Base-by-base conservation (phyloP, 495 filamentous ascomycete species). In the Monascus purpureus region DNA sequence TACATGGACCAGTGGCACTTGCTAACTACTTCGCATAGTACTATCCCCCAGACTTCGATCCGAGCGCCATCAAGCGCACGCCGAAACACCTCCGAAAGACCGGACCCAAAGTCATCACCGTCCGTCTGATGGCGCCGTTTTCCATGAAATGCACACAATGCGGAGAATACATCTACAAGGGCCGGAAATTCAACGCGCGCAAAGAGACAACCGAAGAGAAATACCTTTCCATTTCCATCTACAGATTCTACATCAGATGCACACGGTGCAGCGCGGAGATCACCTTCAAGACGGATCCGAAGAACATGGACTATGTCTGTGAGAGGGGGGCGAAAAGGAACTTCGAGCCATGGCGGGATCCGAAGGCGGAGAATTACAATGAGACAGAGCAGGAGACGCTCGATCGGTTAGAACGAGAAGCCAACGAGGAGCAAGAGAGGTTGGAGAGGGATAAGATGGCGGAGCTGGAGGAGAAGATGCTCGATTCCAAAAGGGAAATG, bases 21-120 rank as follows among this genome's bases (percentile, higher is more conserved):
- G 3, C 14, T 29, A 4, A 33, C 33, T 28, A 42, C 30, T 31
- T 31, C 16, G 54, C 62, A 13, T 81, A 82, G 52, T 82, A 90
- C 68, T 96, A 92, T 54, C 90, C 90, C 22, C 85, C 92, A 15
- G 92, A 99, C 56, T 99, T 96, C 59, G 92, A 99, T 60, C 92
- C 92, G 12, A 78, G 74, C 17, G 78, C 78, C 42, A 75, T 88
- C 61, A 65, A 70, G 32, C 79, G 84, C 28, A 72, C 73, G 3
- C 74, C 76, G 17, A 90, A 88, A 45, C 64, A 72, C 32, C 44
- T 55, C 4, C 44, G 50, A 13, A 36, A 54, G 20, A 60, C 70
- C 20, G 83, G 82, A 4, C 81, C 81, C 3, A 88, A 87, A 40
- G 71, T 83, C 13, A 81, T 87, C 47, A 83, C 79, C 3, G 85